Conservation (phyloP, 2,329 filamentous ascomycete species). For the Aspergillus texensis region DNA sequence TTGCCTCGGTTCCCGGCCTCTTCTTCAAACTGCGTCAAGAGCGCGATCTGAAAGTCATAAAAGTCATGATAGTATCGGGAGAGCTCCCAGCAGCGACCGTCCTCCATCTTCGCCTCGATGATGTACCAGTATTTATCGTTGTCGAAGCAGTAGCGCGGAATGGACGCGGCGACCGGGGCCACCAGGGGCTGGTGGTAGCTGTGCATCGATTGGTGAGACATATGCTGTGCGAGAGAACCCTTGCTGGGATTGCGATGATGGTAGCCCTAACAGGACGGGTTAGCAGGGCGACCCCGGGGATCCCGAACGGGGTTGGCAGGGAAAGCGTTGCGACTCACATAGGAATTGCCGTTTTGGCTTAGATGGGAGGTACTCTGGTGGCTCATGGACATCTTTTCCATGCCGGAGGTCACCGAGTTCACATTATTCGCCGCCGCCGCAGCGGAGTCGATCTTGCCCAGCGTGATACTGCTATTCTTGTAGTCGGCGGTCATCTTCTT, state of each 20-base stretch:
- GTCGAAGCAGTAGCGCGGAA: constrained; percentile 91
- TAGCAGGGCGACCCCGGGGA: neutral
- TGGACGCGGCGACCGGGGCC: constrained; percentile 79
- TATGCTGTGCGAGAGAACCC: constrained; percentile 32
- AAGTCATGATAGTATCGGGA: constrained; percentile 97
- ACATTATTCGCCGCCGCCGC: constrained; percentile 30
- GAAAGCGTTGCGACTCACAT: constrained; percentile 46
- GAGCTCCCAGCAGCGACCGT: constrained; percentile 89
- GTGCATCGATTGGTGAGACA: constrained; percentile 48
- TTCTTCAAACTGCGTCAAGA: constrained; percentile 86
- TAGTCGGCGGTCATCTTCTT: constrained; percentile 99
- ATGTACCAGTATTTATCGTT: constrained; percentile 99
- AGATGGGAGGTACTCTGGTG: constrained; percentile 54
- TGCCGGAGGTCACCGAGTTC: constrained; percentile 67
- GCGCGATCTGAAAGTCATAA: constrained; percentile 96
- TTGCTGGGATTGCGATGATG: constrained; percentile 46
- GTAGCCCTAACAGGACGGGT: constrained; percentile 28
- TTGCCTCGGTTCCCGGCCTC: constrained; percentile 87
- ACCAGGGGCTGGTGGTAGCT: constrained; percentile 58
- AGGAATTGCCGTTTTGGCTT: constrained; percentile 52
- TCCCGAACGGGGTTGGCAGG: neutral
- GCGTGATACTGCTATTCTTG: constrained; percentile 96
- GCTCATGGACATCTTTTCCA: constrained; percentile 79
- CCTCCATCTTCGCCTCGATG: constrained; percentile 86
- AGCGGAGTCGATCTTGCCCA: constrained; percentile 77